Percentiles rank a stretch among this genome's conserved stretches.
Conservation (phyloP, 1,284 basidiomycete genomes). For the Inonotus obliquus region DNA sequence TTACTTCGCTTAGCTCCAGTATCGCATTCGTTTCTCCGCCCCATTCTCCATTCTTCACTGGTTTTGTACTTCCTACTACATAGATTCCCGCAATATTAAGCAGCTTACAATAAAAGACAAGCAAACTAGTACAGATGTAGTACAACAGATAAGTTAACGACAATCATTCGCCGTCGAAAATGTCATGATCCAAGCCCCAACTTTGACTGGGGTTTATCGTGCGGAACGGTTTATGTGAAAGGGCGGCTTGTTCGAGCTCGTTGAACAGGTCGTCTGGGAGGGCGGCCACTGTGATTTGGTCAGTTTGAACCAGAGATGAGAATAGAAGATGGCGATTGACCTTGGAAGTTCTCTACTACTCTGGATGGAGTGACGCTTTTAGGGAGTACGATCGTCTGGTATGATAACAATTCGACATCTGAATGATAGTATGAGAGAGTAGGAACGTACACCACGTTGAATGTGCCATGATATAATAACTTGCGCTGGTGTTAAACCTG, state of each 20-base stretch:
- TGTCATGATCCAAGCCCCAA: slow-evolving; percentile 59
- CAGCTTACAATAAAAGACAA: no score
- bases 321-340: slow-evolving; percentile 26
- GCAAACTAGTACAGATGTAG: no score
- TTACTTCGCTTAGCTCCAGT: slow-evolving; percentile 70
- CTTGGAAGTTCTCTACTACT: slow-evolving; percentile 65
- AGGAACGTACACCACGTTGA: slow-evolving; percentile 64
- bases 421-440: neutral
- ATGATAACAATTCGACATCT: neutral
- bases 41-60: neutral
- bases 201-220: slow-evolving; percentile 55
- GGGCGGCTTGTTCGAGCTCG: slow-evolving; percentile 55
- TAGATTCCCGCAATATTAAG: no score
- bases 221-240: slow-evolving; percentile 47
- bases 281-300: slow-evolving; percentile 33
- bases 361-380: slow-evolving; percentile 75
- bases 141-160: neutral
- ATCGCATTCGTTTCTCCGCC: neutral
- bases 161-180: slow-evolving; percentile 44
- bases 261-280: slow-evolving; percentile 53
- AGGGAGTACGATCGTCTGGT: slow-evolving; percentile 64
- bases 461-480: slow-evolving; percentile 78
- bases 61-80: neutral
- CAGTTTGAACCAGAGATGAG: neutral
- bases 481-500: slow-evolving; percentile 74